phyloP scores from a whole-genome alignment of 139 green algal species.

The Coelastrella sp. region DNA sequence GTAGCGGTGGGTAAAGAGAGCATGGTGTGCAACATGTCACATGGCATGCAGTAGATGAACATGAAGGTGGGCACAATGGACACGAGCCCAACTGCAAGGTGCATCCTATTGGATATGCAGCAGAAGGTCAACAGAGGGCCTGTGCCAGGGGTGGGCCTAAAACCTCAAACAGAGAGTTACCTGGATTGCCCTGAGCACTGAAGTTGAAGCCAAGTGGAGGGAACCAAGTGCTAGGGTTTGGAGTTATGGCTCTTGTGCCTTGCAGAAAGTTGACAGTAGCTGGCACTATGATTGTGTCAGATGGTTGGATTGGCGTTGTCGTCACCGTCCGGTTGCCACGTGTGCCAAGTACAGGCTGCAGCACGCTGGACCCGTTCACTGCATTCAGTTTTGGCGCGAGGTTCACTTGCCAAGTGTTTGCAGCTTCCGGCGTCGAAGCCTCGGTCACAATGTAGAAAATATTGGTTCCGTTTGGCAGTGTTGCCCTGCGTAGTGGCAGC shows the following conservation, averaged over 20 bases:
- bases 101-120: too few species aligned
- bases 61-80: too few species aligned
- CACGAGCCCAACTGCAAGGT: too few species aligned
- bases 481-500: slow-evolving; percentile 10
- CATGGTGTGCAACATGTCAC: too few species aligned
- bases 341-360: background rate
- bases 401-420: background rate
- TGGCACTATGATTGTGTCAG: background rate
- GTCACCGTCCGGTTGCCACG: background rate
- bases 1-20: too few species aligned
- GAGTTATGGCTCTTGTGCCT: slow-evolving; percentile 1
- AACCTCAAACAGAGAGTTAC: background rate
- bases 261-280: slow-evolving; percentile 3
- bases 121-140: background rate
- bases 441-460: slow-evolving; percentile 29
- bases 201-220: slow-evolving; percentile 8
- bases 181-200: slow-evolving; percentile 10
- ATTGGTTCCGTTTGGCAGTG: background rate
- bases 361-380: too few species aligned
- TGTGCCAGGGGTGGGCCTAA: background rate
- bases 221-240: slow-evolving; percentile 9
- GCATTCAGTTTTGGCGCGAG: background rate
- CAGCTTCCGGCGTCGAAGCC: background rate
- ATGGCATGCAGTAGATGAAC: too few species aligned
- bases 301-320: background rate